Evolutionary conservation across 768 basidiomycete species (phyloP).

Genomic region (Trametopsis cervina): DNA sequence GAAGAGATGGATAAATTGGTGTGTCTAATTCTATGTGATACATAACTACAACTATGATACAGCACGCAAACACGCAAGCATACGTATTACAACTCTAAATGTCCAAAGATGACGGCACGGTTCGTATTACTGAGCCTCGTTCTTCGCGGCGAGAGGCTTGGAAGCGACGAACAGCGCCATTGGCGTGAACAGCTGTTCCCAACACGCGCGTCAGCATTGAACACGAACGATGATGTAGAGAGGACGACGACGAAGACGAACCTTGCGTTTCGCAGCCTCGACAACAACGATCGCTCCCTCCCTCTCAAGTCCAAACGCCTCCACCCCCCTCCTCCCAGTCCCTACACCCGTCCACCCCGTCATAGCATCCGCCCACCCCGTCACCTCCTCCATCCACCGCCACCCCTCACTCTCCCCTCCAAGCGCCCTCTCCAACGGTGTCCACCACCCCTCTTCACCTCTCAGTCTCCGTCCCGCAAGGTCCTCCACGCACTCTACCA

Average conservation of each 20-base stretch:
- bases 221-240: neutral
- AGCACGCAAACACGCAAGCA: too few species aligned
- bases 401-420: neutral
- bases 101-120: too few species aligned
- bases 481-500: neutral
- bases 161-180: neutral
- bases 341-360: too few species aligned
- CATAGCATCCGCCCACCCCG: neutral
- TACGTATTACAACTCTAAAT: too few species aligned
- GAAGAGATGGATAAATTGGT: too few species aligned
- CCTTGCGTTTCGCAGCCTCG: neutral
- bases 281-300: neutral
- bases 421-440: neutral
- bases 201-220: neutral
- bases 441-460: neutral
- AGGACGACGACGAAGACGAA: neutral
- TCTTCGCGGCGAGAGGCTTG: too few species aligned
- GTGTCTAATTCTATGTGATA: too few species aligned
- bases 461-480: neutral
- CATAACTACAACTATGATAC: too few species aligned
- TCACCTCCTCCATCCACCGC: neutral
- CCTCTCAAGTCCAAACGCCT: neutral
- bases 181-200: conserved; percentile 1
- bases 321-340: neutral
- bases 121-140: too few species aligned